These are phyloP conservation scores for Colletotrichum cordylinicola DNA, from an alignment of 2,329 filamentous ascomycete genomes.

Conservation along the genomic window DNA sequence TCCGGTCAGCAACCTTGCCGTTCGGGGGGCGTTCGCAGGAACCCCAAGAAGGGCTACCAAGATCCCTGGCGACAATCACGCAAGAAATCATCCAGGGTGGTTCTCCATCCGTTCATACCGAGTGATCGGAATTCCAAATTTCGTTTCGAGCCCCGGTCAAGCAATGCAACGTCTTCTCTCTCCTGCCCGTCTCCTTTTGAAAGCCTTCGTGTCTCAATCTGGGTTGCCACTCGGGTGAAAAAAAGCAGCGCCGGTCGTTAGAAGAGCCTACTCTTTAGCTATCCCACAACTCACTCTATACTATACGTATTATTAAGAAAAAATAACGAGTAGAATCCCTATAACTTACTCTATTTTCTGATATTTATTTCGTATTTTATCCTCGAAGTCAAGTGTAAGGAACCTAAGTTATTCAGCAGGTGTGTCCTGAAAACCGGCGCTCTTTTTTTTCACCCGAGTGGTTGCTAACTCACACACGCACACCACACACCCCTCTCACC, in stretches of 20 bases:
- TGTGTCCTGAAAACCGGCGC: too few relatives aligned
- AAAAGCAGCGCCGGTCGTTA: too few relatives aligned
- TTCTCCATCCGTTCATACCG: constrained; percentile 22
- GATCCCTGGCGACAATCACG: constrained; percentile 16
- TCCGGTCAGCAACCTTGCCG: background rate
- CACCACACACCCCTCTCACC: background rate
- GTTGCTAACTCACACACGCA: background rate
- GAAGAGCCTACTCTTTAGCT: too few relatives aligned
- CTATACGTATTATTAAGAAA: too few relatives aligned
- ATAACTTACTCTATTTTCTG: too few relatives aligned
- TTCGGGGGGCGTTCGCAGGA: background rate
- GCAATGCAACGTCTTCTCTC: background rate
- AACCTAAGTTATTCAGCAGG: too few relatives aligned
- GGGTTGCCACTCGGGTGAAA: too few relatives aligned
- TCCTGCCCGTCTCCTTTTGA: background rate
- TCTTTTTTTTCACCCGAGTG: too few relatives aligned
- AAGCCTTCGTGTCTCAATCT: background rate
- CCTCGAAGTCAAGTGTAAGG: too few relatives aligned
- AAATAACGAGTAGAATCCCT: too few relatives aligned
- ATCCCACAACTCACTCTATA: too few relatives aligned
- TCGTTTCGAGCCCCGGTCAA: background rate
- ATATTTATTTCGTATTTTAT: too few relatives aligned
- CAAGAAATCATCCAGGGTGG: background rate
- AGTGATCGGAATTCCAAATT: constrained; percentile 14
- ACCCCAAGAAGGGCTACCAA: background rate